Conservation (phyloP, 306 rosid genomes). For the Luffa aegyptiaca region DNA sequence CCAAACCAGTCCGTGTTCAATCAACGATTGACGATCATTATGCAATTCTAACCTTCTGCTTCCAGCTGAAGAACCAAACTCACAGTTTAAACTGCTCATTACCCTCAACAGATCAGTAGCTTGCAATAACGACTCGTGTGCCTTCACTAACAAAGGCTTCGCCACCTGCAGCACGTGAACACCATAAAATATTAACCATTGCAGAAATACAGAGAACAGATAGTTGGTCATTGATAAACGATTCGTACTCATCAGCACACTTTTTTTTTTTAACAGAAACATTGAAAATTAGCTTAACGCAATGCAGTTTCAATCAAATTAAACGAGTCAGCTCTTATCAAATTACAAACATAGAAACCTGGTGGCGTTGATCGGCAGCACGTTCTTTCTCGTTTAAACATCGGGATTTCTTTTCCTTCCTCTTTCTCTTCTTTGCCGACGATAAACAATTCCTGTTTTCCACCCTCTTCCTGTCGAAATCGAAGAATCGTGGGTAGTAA, state of each 20-base stretch:
- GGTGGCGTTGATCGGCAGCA: conserved; percentile 64
- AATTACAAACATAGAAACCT: conserved; percentile 21
- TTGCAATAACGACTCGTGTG: conserved; percentile 43
- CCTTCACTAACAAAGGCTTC: conserved; percentile 54
- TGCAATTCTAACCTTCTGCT: conserved; percentile 6
- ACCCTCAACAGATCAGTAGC: conserved; percentile 40
- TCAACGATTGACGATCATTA: conserved; percentile 31
- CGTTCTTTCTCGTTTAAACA: conserved; percentile 63
- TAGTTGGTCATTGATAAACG: no score
- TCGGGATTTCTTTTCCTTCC: conserved; percentile 28
- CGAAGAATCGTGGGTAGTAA: conserved; percentile 62
- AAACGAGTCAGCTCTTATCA: not conserved
- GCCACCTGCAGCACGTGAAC: conserved; percentile 38
- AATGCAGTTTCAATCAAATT: not conserved
- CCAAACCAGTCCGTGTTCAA: conserved; percentile 41
- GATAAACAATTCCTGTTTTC: conserved; percentile 14
- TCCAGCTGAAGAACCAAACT: conserved; percentile 10
- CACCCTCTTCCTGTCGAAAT: conserved; percentile 16
- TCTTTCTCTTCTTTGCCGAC: conserved; percentile 40
- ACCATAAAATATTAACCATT: not conserved
- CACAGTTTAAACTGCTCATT: conserved; percentile 36
- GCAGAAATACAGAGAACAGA: not conserved
- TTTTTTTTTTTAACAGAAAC: not conserved
- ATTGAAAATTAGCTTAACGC: not conserved
- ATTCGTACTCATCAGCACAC: no score